Evolutionary conservation across 1,284 basidiomycete genomes (phyloP).

Genomic region (Ustilago xerochloae): DNA sequence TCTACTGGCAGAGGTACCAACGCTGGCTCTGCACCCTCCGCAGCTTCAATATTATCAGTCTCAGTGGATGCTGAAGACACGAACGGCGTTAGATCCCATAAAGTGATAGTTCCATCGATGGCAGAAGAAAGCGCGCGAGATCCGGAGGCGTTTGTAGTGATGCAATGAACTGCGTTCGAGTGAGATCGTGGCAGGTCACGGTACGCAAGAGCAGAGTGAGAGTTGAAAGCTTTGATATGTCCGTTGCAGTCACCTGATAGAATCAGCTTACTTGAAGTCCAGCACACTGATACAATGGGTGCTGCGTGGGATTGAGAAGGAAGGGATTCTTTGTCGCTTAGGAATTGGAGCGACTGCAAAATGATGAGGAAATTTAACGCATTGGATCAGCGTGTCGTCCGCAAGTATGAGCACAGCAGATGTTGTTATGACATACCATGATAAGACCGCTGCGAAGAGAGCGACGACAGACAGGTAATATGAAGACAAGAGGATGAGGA

Average conservation of each 20-base stretch:
- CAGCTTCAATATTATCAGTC: not conserved
- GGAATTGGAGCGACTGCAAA: conserved; percentile 43
- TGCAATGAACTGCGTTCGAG: conserved; percentile 29
- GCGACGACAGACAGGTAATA: too few relatives aligned
- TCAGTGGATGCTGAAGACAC: not conserved
- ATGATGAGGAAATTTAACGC: too few relatives aligned
- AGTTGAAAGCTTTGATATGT: conserved; percentile 22
- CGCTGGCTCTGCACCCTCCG: not conserved
- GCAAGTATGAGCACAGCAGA: too few relatives aligned
- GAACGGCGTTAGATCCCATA: conserved; percentile 31
- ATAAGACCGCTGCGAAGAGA: too few relatives aligned
- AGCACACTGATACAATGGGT: conserved; percentile 38
- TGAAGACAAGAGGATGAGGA: not conserved
- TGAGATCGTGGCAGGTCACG: conserved; percentile 14
- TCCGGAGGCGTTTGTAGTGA: conserved; percentile 13
- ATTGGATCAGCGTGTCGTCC: not conserved
- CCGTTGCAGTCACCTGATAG: conserved; percentile 32
- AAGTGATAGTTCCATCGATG: conserved; percentile 36
- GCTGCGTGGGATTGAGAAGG: conserved; percentile 29
- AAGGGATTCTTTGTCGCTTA: conserved; percentile 37
- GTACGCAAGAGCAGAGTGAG: conserved; percentile 11
- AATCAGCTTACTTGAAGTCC: conserved; percentile 19
- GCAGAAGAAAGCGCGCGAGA: conserved; percentile 16
- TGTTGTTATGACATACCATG: too few relatives aligned
- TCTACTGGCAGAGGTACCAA: conserved; percentile 18